Base-by-base conservation (phyloP, 1,139 yeast species). In the Meyerozyma sp. region DNA sequence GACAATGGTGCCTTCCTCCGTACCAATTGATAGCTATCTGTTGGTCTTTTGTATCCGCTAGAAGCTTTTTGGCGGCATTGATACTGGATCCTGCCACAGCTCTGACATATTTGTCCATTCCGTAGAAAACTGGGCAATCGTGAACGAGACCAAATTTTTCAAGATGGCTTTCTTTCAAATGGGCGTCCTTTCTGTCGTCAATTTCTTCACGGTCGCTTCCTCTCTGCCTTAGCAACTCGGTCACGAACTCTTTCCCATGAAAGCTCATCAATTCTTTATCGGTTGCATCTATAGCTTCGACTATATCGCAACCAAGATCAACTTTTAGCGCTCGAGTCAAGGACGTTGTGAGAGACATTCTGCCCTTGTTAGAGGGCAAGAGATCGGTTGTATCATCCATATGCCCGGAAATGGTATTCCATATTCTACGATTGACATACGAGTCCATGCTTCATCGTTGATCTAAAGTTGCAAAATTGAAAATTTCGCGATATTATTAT, bases 1-100 rank as follows among this genome's bases (percentile, higher is more conserved):
- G 66, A 6, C 84, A 82, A 59, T 85, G 95, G 55, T 85, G 94
- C 41, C 94, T 61, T 1, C 95, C 95, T 2, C 94, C 95, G 53
- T 79, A 79, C 91, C 91, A 85, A 54, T 84, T 84, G 39, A 85
- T 68, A 0, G 75, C 82, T 2, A 82, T 39, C 32, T 32, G 41
- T 25, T 42, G 49, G 36, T 40, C 43, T 2, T 32, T 36, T 18
- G 40, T 41, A 7, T 48, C 45, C 11, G 43, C 40, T 2, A 57
- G 46, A 5, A 70, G 56, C 42, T 57, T 63, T 13, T 62, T 64
- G 1, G 81, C 81, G 23, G 83, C 68, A 13, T 72, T 58, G 10
- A 84, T 51, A 3, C 87, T 76, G 0, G 89, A 77, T 0, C 88
- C 88, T 0, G 85, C 80, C 0, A 75, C 65, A 1, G 67, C 57